Base-by-base conservation (phyloP, 257 asterid species). In the Verbascum thapsus region DNA sequence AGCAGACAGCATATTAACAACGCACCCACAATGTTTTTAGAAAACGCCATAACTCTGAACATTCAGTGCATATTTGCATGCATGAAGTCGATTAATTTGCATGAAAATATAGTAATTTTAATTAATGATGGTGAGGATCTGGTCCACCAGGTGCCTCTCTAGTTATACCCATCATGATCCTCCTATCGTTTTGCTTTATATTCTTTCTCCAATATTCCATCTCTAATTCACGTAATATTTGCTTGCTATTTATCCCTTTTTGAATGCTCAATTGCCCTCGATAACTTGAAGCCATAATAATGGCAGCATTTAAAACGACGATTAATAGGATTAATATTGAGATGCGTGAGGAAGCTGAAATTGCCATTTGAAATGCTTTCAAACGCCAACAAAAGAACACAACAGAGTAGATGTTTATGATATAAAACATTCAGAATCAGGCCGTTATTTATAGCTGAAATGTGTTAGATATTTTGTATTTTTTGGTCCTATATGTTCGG, bases 101-200 rank as follows among this genome's bases (percentile, higher is more conserved):
- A 26, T 26, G 3, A 26, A 22, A 9, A 4, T 30, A 8, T n/a
- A n/a, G 12, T n/a, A n/a, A n/a, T n/a, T n/a, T n/a, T n/a, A n/a
- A n/a, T 30, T 74, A 74, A 58, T 83, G 84, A 52, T 83, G 86
- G 50, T 80, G 86, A 53, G 86, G 82, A 53, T 72, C 73, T 3
- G 77, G 77, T 26, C 77, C 77, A 6, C 53, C 61, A 1, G 89
- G 86, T 3, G 77, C 76, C 54, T 47, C 54, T 70, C 72, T 80
- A 11, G 59, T 62, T 19, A 10, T 26, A 51, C 47, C 74, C 16
- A 18, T 43, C 52, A 63, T 57, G 26, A 63, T 43, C 64, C 66
- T 70, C 34, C 35, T 13, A 37, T 51, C 10, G 20, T 30, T 60
- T 38, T 53, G 71, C 32, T 54, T 54, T 56, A 45, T n/a, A n/a